These are phyloP conservation scores for Hirschioporus abietinus DNA, from an alignment of 768 basidiomycete genomes.

Conservation along the genomic window DNA sequence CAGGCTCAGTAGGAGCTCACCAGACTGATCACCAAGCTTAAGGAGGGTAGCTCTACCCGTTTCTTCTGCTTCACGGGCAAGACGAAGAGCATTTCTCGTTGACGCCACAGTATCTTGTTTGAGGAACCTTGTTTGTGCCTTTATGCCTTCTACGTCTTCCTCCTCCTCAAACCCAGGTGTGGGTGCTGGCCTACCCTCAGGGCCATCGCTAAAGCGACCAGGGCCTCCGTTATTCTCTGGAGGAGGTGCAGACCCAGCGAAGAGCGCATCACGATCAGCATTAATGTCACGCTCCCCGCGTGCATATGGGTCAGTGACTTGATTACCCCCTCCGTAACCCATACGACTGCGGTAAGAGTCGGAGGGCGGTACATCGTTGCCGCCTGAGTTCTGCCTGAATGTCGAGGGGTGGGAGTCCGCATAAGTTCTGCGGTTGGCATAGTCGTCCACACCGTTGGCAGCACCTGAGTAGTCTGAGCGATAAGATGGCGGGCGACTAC, in stretches of 20 bases:
- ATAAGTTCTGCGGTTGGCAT: slow-evolving; percentile 28
- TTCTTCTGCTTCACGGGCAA: slow-evolving; percentile 96
- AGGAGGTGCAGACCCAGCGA: slow-evolving; percentile 62
- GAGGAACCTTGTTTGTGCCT: slow-evolving; percentile 78
- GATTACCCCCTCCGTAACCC: slow-evolving; percentile 36
- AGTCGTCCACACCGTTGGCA: slow-evolving; percentile 65
- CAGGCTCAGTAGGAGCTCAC: too few species aligned
- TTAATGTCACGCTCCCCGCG: slow-evolving; percentile 57
- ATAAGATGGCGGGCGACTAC: slow-evolving; percentile 31
- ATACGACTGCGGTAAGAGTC: slow-evolving; percentile 8
- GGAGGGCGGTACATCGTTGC: background rate
- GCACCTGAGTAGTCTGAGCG: slow-evolving; percentile 49
- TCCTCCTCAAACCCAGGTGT: slow-evolving; percentile 69
- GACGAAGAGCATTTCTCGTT: slow-evolving; percentile 85
- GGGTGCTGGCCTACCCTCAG: slow-evolving; percentile 33
- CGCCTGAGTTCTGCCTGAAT: background rate
- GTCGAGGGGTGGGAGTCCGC: slow-evolving; percentile 2
- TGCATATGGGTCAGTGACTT: slow-evolving; percentile 61
- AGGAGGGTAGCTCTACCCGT: slow-evolving; percentile 80
- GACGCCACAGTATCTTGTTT: slow-evolving; percentile 92
- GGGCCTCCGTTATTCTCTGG: slow-evolving; percentile 41
- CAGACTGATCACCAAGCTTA: slow-evolving; percentile 89
- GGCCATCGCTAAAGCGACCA: slow-evolving; percentile 62
- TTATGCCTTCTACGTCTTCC: slow-evolving; percentile 92
- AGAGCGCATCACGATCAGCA: slow-evolving; percentile 66